Base-by-base conservation (phyloP, 2,329 filamentous ascomycete species). In the Hymenoscyphus albidus region DNA sequence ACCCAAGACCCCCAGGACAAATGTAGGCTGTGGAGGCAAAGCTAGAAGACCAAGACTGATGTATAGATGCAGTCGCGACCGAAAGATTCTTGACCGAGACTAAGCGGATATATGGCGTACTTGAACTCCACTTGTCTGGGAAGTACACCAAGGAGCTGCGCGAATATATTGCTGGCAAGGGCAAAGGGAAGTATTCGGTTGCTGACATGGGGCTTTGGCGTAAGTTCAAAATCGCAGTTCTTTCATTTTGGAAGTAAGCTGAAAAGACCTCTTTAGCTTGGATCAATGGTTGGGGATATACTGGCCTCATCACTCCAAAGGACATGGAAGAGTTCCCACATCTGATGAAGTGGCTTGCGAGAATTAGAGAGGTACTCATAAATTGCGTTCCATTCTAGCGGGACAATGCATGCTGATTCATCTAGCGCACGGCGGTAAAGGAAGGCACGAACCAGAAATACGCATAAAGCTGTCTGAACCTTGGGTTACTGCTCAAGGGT, bases 151-250 rank as follows among this genome's bases (percentile, higher is more conserved):
- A 79, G 14, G 74, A 80, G 64, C 77, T 78, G 13, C 74, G 80
- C 13, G 81, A 85, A 7, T 85, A 83, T 66, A 75, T 85, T 10
- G 35, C 35, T 22, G 83, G 82, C 0, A 79, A 79, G 10, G 81
- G 81, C 35, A 35, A 35, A 67, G 83, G 83, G n/a, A 83, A 81
- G 70, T 85, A 84, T 72, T 78, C 76, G 18, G 76, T 83, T 27
- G 81, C 82, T 10, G 82, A 84, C 68, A 83, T 84, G 62, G 80
- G 80, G 65, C 79, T 80, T 1, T 84, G 80, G 80, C 76, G 62
- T 64, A 61, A 60, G 62, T 57, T 31, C 12, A 16, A 32, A 16
- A 35, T 10, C 6, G 35, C 35, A 6, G 35, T 2, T 35, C n/a
- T 12, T 44, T 18, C 44, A 14, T 3, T 22, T 14, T n/a, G 14